Evolutionary conservation across 257 asterid species (phyloP).

Genomic region (Catharanthus roseus): DNA sequence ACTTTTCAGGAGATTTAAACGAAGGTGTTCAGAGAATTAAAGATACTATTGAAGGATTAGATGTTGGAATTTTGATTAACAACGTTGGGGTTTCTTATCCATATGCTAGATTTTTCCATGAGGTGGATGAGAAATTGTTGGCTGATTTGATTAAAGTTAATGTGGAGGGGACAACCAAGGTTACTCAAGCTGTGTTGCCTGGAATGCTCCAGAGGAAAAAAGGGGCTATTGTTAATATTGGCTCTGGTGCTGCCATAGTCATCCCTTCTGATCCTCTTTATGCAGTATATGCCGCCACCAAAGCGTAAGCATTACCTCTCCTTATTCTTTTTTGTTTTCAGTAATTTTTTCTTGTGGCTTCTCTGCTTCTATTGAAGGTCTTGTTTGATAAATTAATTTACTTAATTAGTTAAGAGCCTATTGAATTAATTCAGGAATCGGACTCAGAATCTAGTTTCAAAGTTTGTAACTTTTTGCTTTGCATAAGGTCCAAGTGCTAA

Average conservation of each 20-base stretch:
- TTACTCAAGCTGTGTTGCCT: conserved; percentile 74
- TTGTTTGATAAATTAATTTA: too few relatives aligned
- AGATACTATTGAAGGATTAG: conserved; percentile 65
- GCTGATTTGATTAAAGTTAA: conserved; percentile 76
- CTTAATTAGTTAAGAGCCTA: too few relatives aligned
- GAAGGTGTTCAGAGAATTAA: conserved; percentile 66
- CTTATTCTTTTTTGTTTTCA: not conserved
- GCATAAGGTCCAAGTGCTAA: not conserved
- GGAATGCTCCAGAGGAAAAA: conserved; percentile 83
- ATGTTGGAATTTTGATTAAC: conserved; percentile 74
- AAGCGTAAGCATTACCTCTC: conserved; percentile 62
- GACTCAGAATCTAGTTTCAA: not conserved
- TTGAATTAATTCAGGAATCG: too few relatives aligned
- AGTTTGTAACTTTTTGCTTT: not conserved
- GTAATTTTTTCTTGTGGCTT: not conserved
- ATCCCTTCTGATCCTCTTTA: conserved; percentile 93
- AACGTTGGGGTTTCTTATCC: conserved; percentile 94
- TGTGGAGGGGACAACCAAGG: conserved; percentile 82
- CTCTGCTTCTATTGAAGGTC: too few relatives aligned
- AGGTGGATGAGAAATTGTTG: conserved; percentile 78
- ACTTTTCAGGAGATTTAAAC: conserved; percentile 75
- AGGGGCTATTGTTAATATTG: conserved; percentile 93
- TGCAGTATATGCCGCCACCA: conserved; percentile 93
- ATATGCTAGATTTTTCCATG: conserved; percentile 84
- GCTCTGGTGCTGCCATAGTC: conserved; percentile 88